These are phyloP conservation scores for Aspergillus sp. DNA, from an alignment of 2,329 filamentous ascomycete species.

Conservation along the genomic window DNA sequence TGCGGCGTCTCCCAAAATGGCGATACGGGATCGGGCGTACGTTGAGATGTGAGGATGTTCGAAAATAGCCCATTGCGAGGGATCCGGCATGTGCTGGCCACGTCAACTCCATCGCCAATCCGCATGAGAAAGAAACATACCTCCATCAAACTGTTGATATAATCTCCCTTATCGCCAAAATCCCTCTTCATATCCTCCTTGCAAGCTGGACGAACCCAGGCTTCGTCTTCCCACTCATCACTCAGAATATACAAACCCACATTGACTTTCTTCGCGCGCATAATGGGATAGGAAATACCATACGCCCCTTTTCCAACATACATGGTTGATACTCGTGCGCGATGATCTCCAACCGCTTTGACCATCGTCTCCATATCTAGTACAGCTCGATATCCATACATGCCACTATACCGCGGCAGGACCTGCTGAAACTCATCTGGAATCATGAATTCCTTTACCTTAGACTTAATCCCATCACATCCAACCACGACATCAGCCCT, in stretches of 20 bases:
- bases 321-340: conserved; percentile 24
- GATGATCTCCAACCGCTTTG: conserved; percentile 25
- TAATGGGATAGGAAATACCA: conserved; percentile 30
- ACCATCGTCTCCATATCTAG: conserved; percentile 31
- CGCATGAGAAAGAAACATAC: conserved; percentile 10
- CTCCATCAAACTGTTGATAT: conserved; percentile 21
- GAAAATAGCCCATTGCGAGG: conserved; percentile 33
- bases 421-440: conserved; percentile 11
- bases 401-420: conserved; percentile 26
- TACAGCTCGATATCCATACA: conserved; percentile 31
- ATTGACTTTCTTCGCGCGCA: conserved; percentile 28
- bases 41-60: conserved; percentile 27
- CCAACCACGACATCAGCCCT: conserved; percentile 29
- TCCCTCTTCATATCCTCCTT: conserved; percentile 26
- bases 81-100: conserved; percentile 23
- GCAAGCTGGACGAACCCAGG: conserved; percentile 24
- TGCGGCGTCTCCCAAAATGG: conserved; percentile 34
- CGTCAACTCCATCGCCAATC: background rate
- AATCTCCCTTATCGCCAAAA: conserved; percentile 21
- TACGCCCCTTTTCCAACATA: conserved; percentile 27
- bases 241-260: conserved; percentile 24
- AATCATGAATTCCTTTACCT: conserved; percentile 23
- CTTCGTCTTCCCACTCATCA: conserved; percentile 23
- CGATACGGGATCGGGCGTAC: conserved; percentile 23
- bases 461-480: conserved; percentile 32